Conservation (phyloP, 768 basidiomycete species). For the Lyophyllum semitale region DNA sequence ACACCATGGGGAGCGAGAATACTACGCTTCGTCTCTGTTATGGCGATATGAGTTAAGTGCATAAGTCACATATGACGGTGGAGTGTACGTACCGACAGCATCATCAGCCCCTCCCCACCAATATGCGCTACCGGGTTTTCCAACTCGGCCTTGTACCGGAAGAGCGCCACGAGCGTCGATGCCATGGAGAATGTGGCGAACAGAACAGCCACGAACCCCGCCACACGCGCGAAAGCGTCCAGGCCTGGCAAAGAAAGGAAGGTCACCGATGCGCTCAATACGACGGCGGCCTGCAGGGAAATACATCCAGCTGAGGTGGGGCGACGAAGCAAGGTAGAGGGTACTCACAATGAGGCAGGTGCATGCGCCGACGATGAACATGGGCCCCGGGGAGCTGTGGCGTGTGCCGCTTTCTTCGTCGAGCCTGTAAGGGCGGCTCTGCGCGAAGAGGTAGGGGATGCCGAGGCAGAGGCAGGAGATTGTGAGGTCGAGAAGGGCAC, state of each 20-base stretch:
- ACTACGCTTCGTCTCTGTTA: conserved; percentile 60
- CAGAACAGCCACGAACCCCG: conserved; percentile 67
- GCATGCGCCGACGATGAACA: conserved; percentile 68
- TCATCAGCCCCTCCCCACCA: conserved; percentile 60
- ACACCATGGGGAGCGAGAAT: conserved; percentile 73
- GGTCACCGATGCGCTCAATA: conserved; percentile 80
- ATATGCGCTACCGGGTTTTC: conserved; percentile 48
- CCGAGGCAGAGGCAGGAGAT: conserved; percentile 71
- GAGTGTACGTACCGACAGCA: conserved; percentile 42
- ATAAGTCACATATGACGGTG: neutral
- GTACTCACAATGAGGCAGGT: conserved; percentile 62
- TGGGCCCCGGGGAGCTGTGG: conserved; percentile 50
- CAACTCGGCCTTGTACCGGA: conserved; percentile 70
- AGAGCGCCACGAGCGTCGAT: conserved; percentile 69
- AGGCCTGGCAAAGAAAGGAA: conserved; percentile 79
- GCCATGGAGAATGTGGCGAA: conserved; percentile 70
- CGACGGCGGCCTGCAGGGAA: conserved; percentile 66
- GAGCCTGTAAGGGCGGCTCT: conserved; percentile 45
- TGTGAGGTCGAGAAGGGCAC: conserved; percentile 54
- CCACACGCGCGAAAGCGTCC: conserved; percentile 61
- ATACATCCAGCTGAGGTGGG: conserved; percentile 15
- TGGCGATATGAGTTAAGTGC: neutral
- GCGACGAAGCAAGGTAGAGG: neutral
- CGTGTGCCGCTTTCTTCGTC: conserved; percentile 64
- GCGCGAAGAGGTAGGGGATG: conserved; percentile 74